These are phyloP conservation scores for Diplodia intermedia DNA, from an alignment of 2,329 filamentous ascomycete species.

Conservation along the genomic window DNA sequence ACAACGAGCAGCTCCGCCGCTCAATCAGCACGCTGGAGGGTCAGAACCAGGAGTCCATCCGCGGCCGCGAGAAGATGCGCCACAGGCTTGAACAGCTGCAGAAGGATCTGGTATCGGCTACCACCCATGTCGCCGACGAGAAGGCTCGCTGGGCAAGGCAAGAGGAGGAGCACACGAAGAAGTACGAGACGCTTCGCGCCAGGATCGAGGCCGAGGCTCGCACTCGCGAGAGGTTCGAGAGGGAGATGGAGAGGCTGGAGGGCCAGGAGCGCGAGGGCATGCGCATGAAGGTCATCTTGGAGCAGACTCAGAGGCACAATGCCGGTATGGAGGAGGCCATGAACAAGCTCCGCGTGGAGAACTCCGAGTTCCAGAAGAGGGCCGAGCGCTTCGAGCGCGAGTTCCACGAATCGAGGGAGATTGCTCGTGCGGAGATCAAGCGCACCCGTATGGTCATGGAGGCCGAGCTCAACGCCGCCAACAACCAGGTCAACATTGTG, in stretches of 20 bases:
- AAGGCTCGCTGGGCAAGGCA: slow-evolving; percentile 78
- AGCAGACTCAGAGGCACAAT: slow-evolving; percentile 62
- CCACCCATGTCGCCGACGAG: slow-evolving; percentile 81
- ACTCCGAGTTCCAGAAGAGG: slow-evolving; percentile 73
- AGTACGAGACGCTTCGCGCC: slow-evolving; percentile 62
- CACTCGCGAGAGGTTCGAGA: slow-evolving; percentile 54
- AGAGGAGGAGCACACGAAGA: slow-evolving; percentile 63
- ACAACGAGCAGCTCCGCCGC: slow-evolving; percentile 73
- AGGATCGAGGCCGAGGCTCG: slow-evolving; percentile 56
- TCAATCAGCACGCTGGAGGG: slow-evolving; percentile 75
- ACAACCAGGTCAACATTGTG: slow-evolving; percentile 83
- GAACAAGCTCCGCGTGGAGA: slow-evolving; percentile 65
- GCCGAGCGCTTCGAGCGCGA: slow-evolving; percentile 77
- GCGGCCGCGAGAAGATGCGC: slow-evolving; percentile 82
- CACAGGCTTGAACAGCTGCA: slow-evolving; percentile 85
- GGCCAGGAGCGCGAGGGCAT: slow-evolving; percentile 75
- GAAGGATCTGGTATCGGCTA: slow-evolving; percentile 81
- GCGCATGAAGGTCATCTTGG: slow-evolving; percentile 78
- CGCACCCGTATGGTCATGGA: slow-evolving; percentile 80
- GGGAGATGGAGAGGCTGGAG: slow-evolving; percentile 55
- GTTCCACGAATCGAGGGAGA: slow-evolving; percentile 82
- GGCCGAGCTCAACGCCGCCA: slow-evolving; percentile 80
- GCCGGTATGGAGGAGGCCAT: slow-evolving; percentile 69
- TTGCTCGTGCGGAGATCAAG: slow-evolving; percentile 79
- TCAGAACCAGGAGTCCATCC: slow-evolving; percentile 85